Evolutionary conservation across 2,329 filamentous ascomycete species (phyloP).

Genomic region (Raffaelea arxii): DNA sequence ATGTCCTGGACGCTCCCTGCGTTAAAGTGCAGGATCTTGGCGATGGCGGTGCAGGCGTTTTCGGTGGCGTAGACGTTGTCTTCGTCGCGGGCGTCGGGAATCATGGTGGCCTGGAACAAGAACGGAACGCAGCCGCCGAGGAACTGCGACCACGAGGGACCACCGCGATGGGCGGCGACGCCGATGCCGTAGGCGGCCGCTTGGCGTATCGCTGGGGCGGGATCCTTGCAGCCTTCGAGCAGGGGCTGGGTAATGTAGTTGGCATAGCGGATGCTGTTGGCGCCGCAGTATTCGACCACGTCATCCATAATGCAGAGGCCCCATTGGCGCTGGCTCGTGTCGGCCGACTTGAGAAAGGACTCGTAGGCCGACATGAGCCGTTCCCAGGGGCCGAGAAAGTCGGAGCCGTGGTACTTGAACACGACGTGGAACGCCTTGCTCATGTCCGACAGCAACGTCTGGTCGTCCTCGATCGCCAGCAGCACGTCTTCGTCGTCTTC

Average conservation of each 20-base stretch:
- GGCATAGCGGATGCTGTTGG: conserved; percentile 78
- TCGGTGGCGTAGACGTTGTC: conserved; percentile 96
- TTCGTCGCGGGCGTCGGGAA: conserved; percentile 74
- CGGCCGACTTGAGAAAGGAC: conserved; percentile 67
- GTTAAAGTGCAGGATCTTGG: conserved; percentile 94
- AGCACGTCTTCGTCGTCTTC: conserved; percentile 77
- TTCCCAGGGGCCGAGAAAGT: conserved; percentile 84
- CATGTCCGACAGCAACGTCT: conserved; percentile 95
- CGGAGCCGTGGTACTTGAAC: conserved; percentile 87
- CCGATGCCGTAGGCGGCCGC: conserved; percentile 94
- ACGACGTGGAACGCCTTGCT: conserved; percentile 99
- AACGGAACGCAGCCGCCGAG: conserved; percentile 68
- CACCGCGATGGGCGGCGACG: conserved; percentile 88
- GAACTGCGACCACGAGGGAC: conserved; percentile 79
- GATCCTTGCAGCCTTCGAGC: conserved; percentile 74
- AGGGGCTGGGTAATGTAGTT: conserved; percentile 81
- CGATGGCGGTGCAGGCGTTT: conserved; percentile 92
- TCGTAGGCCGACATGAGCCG: conserved; percentile 77
- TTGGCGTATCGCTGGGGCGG: conserved; percentile 78
- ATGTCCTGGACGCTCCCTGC: conserved; percentile 63
- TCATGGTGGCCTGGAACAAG: conserved; percentile 75
- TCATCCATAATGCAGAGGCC: conserved; percentile 98
- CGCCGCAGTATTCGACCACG: conserved; percentile 91
- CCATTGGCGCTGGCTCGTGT: conserved; percentile 94
- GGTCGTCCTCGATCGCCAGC: conserved; percentile 92